Evolutionary conservation across 441 rosid genomes (phyloP), one percentile per base, ranked within the genome.

Genomic region (Codiaeum variegatum): DNA sequence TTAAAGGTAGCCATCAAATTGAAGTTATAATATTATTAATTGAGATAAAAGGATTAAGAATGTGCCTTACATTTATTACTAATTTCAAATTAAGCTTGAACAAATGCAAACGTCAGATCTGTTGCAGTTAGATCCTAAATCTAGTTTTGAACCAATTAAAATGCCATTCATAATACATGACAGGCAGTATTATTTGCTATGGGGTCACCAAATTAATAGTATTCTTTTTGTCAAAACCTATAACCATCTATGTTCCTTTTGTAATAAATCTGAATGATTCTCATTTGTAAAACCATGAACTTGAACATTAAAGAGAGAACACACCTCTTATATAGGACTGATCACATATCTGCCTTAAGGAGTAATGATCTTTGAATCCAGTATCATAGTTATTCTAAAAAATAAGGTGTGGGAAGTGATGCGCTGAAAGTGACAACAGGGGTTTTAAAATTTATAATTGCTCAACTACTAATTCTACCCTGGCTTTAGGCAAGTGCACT

Each of bases 321-420:
- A 28, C 69, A 90, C 98, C 99, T 90, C 87, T 87, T 66, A 95
- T 84, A 78, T 93, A 91, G 56, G 77, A 82, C 81, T 95, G 99
- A 78, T 95, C 98, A 56, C 99, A 95, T 79, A 93, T 91, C 83
- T 96, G 98, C 78, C 99, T 87, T 70, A 96, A 78, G 11, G 99
- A 96, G 78, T 96, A 96, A 85, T 91, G 98, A 75, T 96, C 99
- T 42, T 97, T 97, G 1, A 96, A 91, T 76, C 99, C 99, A 44
- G 99, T 96, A 76, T 96, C 99, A 66, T 96, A 96, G 76, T 96
- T 96, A 81, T 96, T 97, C 85, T 96, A 97, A 68, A 96, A 96
- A 70, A 96, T 78, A 81, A 96, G 95, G 85, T 96, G 93, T 46
- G 42, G 84, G 79, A n/a, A n/a, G n/a, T n/a, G n/a, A n/a, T n/a